A percentile compares a stretch with the other conserved stretches of the same genome.
Conservation (phyloP, 345 rosid genomes). For the Toxicodendron radicans region DNA sequence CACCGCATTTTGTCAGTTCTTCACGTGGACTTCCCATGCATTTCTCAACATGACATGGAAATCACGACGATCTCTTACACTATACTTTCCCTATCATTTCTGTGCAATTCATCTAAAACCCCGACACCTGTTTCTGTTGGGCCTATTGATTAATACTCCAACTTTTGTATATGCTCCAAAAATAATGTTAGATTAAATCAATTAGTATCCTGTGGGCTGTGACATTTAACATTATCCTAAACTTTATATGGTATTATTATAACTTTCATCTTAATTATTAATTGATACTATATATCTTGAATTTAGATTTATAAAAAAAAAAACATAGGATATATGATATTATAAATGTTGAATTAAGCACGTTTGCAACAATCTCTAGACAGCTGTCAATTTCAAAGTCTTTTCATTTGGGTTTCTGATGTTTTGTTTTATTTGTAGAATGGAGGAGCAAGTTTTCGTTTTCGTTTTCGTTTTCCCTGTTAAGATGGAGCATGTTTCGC, state of each 20-base stretch:
- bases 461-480: neutral
- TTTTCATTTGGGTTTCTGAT: neutral
- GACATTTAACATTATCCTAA: no score
- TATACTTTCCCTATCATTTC: neutral
- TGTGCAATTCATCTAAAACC: neutral
- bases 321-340: no score
- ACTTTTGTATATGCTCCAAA: no score
- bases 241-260: no score
- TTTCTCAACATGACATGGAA: neutral
- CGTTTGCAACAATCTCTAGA: neutral
- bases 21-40: slow-evolving; percentile 39
- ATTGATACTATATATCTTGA: no score
- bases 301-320: no score
- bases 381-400: neutral
- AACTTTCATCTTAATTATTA: no score
- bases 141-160: no score
- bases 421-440: no score
- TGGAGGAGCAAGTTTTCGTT: neutral
- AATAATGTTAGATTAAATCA: no score
- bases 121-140: neutral
- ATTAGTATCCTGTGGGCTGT: no score
- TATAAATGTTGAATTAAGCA: neutral
- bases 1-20: slow-evolving; percentile 32
- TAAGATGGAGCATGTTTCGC: slow-evolving; percentile 2
- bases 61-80: neutral